A percentile compares a stretch with the other conserved stretches of the same genome.
phyloP scores from a whole-genome alignment of 73 alveolate species.

The Paramecium caudatum region DNA sequence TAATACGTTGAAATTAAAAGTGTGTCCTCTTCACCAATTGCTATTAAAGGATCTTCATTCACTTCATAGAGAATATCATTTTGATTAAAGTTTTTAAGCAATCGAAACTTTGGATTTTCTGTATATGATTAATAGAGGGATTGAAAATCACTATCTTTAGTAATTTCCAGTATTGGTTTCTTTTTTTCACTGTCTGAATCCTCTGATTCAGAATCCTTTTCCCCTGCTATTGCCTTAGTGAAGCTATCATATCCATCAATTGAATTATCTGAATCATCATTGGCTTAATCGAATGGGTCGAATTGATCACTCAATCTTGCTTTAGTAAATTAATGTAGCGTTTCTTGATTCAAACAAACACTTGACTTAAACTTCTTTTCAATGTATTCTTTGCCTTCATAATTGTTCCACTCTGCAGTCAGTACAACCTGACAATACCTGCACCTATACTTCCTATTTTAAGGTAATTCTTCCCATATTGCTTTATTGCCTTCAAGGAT shows the following conservation, averaged over 20 bases:
- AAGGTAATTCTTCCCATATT: constrained; percentile 51
- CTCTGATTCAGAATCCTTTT: not conserved
- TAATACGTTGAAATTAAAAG: constrained; percentile 18
- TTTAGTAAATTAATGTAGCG: not conserved
- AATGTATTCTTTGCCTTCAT: constrained; percentile 47
- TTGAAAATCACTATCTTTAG: constrained; percentile 36
- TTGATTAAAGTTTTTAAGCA: constrained; percentile 27
- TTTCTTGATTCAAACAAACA: constrained; percentile 17
- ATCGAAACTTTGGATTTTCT: constrained; percentile 27
- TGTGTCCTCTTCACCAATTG: constrained; percentile 30
- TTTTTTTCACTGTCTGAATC: constrained; percentile 29
- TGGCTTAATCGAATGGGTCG: constrained; percentile 40
- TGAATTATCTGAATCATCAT: constrained; percentile 55
- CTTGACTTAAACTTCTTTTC: constrained; percentile 39
- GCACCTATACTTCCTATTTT: constrained; percentile 45
- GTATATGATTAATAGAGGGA: constrained; percentile 8
- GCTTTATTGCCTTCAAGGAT: not conserved
- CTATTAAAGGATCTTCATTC: constrained; percentile 53
- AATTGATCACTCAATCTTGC: constrained; percentile 43
- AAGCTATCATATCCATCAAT: constrained; percentile 54
- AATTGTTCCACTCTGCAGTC: constrained; percentile 61
- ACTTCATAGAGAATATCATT: constrained; percentile 65
- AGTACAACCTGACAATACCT: constrained; percentile 45
- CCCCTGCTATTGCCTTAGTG: not conserved
- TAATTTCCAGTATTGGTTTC: not conserved